Conservation (phyloP, 768 basidiomycete species). For the Boletus rubroflammeus region DNA sequence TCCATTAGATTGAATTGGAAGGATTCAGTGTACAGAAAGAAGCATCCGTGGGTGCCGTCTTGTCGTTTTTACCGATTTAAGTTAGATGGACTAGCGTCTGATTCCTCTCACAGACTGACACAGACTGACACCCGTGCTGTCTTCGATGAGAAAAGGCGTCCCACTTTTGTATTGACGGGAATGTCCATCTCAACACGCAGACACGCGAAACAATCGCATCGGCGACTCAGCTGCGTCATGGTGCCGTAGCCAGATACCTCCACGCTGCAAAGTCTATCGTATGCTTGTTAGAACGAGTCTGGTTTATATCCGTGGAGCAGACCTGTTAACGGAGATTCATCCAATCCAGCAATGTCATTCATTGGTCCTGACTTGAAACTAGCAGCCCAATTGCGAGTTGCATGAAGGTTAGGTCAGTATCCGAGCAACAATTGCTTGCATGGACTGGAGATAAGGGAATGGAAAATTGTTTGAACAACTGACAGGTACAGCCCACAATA, state of each 20-base stretch:
- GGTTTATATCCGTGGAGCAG: neutral
- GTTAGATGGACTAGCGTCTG: constrained; percentile 3
- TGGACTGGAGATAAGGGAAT: neutral
- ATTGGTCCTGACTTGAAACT: neutral
- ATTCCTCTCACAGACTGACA: constrained; percentile 12
- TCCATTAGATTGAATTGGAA: constrained; percentile 1
- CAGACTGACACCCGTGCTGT: neutral
- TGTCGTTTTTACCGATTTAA: constrained; percentile 16
- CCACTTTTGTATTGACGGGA: neutral
- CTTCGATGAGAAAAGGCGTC: constrained; percentile 1
- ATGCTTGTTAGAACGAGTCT: constrained; percentile 2
- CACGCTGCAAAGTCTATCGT: neutral
- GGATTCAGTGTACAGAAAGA: constrained; percentile 1
- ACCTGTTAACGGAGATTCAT: neutral
- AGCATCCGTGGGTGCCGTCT: constrained; percentile 9
- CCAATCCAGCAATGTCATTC: neutral
- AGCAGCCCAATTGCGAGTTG: neutral
- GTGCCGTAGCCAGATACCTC: neutral
- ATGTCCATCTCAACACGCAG: neutral
- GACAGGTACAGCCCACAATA: neutral
- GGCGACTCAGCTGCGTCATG: neutral
- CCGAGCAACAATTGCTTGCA: neutral
- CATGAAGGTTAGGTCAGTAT: neutral
- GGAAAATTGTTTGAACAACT: neutral
- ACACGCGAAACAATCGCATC: neutral